phyloP scores from a whole-genome alignment of 2,329 filamentous ascomycete genomes.

The Xylariales sp. region DNA sequence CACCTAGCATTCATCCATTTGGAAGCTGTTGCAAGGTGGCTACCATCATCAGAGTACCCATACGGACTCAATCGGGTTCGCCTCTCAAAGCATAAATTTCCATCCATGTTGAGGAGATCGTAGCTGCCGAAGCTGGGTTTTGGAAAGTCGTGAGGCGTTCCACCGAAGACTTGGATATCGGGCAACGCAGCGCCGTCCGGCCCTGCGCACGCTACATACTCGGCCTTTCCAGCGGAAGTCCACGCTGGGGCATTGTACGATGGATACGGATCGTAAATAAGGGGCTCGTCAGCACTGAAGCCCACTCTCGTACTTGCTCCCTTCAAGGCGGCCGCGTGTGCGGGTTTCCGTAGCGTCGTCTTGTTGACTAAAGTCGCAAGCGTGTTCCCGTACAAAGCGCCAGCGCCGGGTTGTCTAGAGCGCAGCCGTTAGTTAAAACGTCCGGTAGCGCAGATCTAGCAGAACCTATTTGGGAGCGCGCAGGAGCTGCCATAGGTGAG shows the following conservation, averaged over 20 bases:
- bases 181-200: conserved; percentile 55
- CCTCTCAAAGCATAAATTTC: conserved; percentile 62
- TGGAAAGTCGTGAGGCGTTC: conserved; percentile 54
- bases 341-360: conserved; percentile 22
- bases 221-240: conserved; percentile 45
- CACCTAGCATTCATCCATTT: conserved; percentile 66
- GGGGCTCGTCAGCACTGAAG: conserved; percentile 43
- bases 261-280: conserved; percentile 67
- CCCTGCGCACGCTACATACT: conserved; percentile 61
- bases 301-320: conserved; percentile 26
- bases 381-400: conserved; percentile 54
- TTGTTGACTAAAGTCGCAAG: conserved; percentile 40
- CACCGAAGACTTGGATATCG: conserved; percentile 62
- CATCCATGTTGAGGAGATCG: conserved; percentile 54
- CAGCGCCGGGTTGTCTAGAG: conserved; percentile 38
- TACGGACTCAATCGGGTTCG: conserved; percentile 67
- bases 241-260: conserved; percentile 61
- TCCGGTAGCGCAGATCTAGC: too few species aligned
- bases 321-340: conserved; percentile 24
- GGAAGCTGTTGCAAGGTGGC: conserved; percentile 38
- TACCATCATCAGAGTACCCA: conserved; percentile 46
- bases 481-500: not conserved
- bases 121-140: conserved; percentile 60
- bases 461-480: too few species aligned
- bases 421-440: conserved; percentile 18